A percentile compares a stretch with the other conserved stretches of the same genome.
Evolutionary conservation across 805 yeast genomes (phyloP).

Genomic region (Candida ponderosae): DNA sequence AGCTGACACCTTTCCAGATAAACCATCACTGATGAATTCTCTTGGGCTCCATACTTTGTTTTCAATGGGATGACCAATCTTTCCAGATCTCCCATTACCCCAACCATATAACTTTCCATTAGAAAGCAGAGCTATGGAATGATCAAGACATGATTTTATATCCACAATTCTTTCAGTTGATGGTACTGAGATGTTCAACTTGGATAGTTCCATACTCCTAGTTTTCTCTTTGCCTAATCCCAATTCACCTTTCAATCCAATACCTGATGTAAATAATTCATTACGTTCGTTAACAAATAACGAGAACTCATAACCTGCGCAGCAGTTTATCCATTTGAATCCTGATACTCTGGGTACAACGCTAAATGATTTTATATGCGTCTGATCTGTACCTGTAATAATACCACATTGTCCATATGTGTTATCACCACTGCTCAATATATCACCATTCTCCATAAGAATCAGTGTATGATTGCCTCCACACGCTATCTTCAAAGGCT

Average conservation of each 20-base stretch:
- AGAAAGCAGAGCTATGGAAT: constrained; percentile 28
- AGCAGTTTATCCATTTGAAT: constrained; percentile 33
- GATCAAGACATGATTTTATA: constrained; percentile 36
- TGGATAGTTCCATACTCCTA: not conserved
- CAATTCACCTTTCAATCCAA: constrained; percentile 67
- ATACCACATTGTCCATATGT: constrained; percentile 46
- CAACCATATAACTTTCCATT: constrained; percentile 49
- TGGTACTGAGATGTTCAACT: constrained; percentile 7
- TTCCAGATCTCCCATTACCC: constrained; percentile 65
- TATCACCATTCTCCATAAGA: constrained; percentile 41
- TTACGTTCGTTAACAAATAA: constrained; percentile 36
- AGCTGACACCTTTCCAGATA: not conserved
- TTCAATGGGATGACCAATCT: constrained; percentile 23
- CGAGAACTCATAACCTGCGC: constrained; percentile 80
- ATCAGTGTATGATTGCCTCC: constrained; percentile 87
- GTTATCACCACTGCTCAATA: constrained; percentile 57
- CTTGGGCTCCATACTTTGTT: constrained; percentile 11
- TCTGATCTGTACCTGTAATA: not conserved
- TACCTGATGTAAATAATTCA: constrained; percentile 47
- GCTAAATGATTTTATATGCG: constrained; percentile 12
- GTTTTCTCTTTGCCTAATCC: constrained; percentile 36
- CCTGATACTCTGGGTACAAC: constrained; percentile 14
- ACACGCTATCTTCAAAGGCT: constrained; percentile 44
- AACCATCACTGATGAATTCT: not conserved
- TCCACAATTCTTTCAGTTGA: constrained; percentile 6